Conservation (phyloP, 495 filamentous ascomycete genomes). For the Chaetomidium leptoderma region DNA sequence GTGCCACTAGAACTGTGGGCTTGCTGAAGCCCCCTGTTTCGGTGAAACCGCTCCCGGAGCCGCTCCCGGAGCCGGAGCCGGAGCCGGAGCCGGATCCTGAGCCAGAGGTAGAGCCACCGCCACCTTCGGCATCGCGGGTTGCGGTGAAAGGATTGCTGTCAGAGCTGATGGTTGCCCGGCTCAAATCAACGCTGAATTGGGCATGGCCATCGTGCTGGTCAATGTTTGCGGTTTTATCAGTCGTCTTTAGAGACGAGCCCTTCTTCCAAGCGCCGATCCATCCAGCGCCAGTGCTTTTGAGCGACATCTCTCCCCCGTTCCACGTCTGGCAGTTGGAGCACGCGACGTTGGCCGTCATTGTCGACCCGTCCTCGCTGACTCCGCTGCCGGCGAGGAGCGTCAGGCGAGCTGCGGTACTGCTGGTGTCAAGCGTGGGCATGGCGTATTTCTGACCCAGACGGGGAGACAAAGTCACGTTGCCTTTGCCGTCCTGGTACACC, state of each 20-base stretch:
- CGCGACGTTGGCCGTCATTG: slow-evolving; percentile 61
- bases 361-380: slow-evolving; percentile 34
- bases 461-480: slow-evolving; percentile 60
- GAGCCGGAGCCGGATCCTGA: slow-evolving; percentile 24
- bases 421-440: slow-evolving; percentile 50
- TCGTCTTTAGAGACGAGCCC: slow-evolving; percentile 55
- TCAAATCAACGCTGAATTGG: slow-evolving; percentile 55
- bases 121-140: slow-evolving; percentile 8
- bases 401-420: slow-evolving; percentile 40
- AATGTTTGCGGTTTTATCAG: slow-evolving; percentile 47
- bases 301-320: slow-evolving; percentile 55
- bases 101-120: slow-evolving; percentile 16
- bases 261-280: slow-evolving; percentile 67
- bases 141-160: slow-evolving; percentile 59
- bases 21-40: slow-evolving; percentile 9
- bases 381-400: slow-evolving; percentile 61
- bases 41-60: slow-evolving; percentile 23
- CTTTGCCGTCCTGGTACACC: slow-evolving; percentile 56
- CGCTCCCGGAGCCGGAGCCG: slow-evolving; percentile 16
- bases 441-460: slow-evolving; percentile 52
- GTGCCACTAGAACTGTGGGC: slow-evolving; percentile 30
- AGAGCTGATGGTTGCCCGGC: slow-evolving; percentile 47
- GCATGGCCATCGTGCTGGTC: slow-evolving; percentile 54
- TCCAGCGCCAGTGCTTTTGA: slow-evolving; percentile 42
- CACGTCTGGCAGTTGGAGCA: slow-evolving; percentile 48